phyloP scores from a whole-genome alignment of 2,329 filamentous ascomycete species.

The Myriosclerotinia duriaeana region DNA sequence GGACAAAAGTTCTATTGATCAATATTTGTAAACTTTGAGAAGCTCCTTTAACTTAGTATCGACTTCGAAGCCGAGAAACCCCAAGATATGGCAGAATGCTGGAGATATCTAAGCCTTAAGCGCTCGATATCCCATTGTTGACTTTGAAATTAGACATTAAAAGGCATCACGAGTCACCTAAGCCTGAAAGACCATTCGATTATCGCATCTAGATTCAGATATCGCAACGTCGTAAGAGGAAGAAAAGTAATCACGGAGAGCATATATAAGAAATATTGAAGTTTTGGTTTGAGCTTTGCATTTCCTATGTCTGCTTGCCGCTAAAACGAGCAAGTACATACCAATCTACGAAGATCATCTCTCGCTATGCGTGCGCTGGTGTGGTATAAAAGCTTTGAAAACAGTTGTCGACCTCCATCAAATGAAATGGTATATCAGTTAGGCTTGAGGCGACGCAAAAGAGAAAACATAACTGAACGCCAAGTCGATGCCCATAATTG shows the following conservation, averaged over 20 bases:
- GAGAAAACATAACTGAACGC: constrained; percentile 22
- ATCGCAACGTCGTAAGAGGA: not conserved
- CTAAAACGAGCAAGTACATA: constrained; percentile 11
- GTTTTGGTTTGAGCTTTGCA: constrained; percentile 8
- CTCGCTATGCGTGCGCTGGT: constrained; percentile 15
- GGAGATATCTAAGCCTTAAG: not conserved
- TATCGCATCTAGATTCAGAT: not conserved
- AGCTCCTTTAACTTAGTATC: too few species aligned
- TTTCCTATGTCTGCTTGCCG: constrained; percentile 11
- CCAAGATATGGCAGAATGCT: too few species aligned
- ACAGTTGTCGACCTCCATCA: constrained; percentile 14
- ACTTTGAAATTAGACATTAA: not conserved
- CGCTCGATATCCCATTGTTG: not conserved
- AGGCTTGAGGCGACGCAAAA: constrained; percentile 11
- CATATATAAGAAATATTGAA: not conserved
- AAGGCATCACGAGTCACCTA: not conserved
- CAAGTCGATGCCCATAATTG: constrained; percentile 22
- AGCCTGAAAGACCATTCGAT: not conserved
- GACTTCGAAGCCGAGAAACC: too few species aligned
- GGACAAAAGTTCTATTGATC: too few species aligned
- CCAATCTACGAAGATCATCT: constrained; percentile 12
- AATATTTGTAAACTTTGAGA: too few species aligned
- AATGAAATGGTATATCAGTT: constrained; percentile 23
- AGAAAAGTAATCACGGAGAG: not conserved
- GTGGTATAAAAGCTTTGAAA: constrained; percentile 22